phyloP scores from a whole-genome alignment of 305 asterid genomes.

The Ajuga reptans region DNA sequence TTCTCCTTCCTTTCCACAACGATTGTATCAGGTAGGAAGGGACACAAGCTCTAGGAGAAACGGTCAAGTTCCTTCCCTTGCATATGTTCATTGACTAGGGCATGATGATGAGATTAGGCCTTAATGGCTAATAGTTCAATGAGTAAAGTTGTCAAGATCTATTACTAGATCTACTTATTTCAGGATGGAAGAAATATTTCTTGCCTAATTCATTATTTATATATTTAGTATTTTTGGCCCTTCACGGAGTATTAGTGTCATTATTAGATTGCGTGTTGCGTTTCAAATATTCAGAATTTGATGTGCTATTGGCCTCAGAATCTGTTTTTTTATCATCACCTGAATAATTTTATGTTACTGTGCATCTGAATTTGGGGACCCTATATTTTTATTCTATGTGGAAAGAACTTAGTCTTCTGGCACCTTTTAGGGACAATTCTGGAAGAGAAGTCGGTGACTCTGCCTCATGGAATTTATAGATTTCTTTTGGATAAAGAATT shows the following conservation, averaged over 20 bases:
- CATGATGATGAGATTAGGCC: background rate
- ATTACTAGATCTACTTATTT: background rate
- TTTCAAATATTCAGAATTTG: background rate
- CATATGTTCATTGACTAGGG: conserved; percentile 1
- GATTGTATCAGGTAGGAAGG: background rate
- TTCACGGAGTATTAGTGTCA: background rate
- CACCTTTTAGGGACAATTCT: background rate
- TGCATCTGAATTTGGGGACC: background rate
- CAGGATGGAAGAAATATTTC: background rate
- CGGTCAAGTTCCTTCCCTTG: background rate
- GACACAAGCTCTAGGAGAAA: background rate
- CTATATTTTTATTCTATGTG: background rate
- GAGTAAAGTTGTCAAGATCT: conserved; percentile 1
- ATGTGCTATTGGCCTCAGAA: background rate
- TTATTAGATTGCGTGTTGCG: background rate
- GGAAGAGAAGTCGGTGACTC: background rate
- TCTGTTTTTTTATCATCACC: background rate
- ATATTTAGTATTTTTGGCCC: background rate
- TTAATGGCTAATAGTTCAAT: background rate
- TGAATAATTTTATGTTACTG: background rate
- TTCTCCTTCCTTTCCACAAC: background rate
- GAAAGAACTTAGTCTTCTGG: background rate
- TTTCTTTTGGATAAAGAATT: background rate
- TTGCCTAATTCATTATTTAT: conserved; percentile 3
- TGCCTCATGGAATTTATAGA: background rate